Evolutionary conservation across 306 rosid species (phyloP).

Genomic region (Castanea mollissima): DNA sequence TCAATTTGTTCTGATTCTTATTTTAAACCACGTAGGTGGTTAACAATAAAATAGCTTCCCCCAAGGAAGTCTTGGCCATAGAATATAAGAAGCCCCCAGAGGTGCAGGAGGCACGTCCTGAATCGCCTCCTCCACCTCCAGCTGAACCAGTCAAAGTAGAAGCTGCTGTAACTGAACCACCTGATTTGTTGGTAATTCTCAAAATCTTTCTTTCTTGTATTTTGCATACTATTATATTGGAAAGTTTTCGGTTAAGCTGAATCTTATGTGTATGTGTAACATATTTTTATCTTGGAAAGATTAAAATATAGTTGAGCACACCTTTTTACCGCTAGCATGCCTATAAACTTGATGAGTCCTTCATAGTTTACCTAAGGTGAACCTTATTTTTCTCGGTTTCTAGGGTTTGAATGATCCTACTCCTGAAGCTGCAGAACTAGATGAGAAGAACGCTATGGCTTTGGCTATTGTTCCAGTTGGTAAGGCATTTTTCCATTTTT

Average conservation of each 20-base stretch:
- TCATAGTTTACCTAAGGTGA: background rate
- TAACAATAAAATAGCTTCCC: slow-evolving; percentile 59
- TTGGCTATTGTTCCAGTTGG: slow-evolving; percentile 87
- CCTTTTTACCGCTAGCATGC: background rate
- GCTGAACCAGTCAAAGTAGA: slow-evolving; percentile 85
- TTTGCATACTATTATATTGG: slow-evolving; percentile 4
- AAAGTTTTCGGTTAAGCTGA: background rate
- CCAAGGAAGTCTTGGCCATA: slow-evolving; percentile 84
- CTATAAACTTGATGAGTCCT: background rate
- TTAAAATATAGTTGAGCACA: background rate
- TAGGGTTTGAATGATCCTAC: slow-evolving; percentile 84
- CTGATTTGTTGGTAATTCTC: slow-evolving; percentile 80
- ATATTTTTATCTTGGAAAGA: background rate
- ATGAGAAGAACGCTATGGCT: slow-evolving; percentile 92
- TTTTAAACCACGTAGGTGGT: slow-evolving; percentile 41
- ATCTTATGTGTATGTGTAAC: background rate
- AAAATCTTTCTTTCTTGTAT: background rate
- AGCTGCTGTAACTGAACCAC: slow-evolving; percentile 66
- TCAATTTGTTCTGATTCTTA: slow-evolving; percentile 11
- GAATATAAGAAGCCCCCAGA: slow-evolving; percentile 69
- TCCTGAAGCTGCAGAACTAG: slow-evolving; percentile 77
- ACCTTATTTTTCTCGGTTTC: slow-evolving; percentile 16
- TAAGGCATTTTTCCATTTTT: slow-evolving; percentile 35
- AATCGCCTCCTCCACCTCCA: slow-evolving; percentile 52
- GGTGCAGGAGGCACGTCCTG: slow-evolving; percentile 46